Percentiles rank a stretch among this genome's conserved stretches.
Conservation (phyloP, 2,329 filamentous ascomycete species). For the Cryphonectria japonica region DNA sequence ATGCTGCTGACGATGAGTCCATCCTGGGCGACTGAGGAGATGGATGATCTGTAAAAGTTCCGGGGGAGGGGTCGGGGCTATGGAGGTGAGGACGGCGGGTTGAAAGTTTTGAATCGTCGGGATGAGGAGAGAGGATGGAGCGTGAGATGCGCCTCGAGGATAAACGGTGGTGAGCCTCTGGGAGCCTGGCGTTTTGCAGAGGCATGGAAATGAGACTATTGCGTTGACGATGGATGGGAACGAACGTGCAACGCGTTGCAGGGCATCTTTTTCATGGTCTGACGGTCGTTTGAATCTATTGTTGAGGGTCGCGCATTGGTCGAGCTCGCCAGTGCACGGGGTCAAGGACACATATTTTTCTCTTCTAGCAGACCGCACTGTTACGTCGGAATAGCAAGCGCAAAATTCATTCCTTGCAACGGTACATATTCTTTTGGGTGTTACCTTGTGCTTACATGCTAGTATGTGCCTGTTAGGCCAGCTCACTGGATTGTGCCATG, state of each 20-base stretch:
- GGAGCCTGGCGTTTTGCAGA: constrained; percentile 29
- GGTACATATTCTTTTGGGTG: not conserved
- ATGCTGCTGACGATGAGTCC: constrained; percentile 49
- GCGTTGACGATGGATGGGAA: not conserved
- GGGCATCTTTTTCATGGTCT: not conserved
- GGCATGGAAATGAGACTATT: constrained; percentile 13
- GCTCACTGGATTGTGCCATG: constrained; percentile 8
- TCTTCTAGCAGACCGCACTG: constrained; percentile 1
- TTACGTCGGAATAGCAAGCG: not conserved
- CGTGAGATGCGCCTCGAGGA: constrained; percentile 37
- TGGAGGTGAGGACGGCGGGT: constrained; percentile 28
- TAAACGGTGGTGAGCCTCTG: constrained; percentile 3
- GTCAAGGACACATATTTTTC: not conserved
- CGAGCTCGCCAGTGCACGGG: not conserved
- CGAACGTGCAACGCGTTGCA: constrained; percentile 2
- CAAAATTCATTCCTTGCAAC: constrained; percentile 9
- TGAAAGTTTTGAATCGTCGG: constrained; percentile 34
- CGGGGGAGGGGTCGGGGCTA: no score
- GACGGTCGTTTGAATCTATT: not conserved
- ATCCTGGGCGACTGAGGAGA: constrained; percentile 49
- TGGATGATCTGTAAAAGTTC: not conserved
- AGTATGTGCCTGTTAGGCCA: not conserved
- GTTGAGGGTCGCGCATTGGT: not conserved
- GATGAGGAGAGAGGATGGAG: constrained; percentile 25
- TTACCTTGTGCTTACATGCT: not conserved